These are phyloP conservation scores for Symbiodinium pilosum DNA, from an alignment of 73 alveolate species.

Conservation along the genomic window DNA sequence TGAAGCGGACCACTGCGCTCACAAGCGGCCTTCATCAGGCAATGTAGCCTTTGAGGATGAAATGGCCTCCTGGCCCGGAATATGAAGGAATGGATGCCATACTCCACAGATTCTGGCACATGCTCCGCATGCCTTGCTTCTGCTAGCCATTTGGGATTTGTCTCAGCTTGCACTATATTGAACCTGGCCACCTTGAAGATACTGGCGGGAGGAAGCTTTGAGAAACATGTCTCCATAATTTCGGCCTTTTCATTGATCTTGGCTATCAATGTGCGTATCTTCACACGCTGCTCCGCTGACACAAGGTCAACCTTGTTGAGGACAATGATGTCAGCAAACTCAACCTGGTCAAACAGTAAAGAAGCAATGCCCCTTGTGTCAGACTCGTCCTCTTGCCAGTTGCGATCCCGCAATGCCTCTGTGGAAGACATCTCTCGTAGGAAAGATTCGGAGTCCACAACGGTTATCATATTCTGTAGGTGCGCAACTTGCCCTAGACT, in stretches of 20 bases:
- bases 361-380: slow-evolving; percentile 95
- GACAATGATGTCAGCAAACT: slow-evolving; percentile 96
- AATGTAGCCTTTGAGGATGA: slow-evolving; percentile 87
- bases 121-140: slow-evolving; percentile 95
- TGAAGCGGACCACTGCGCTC: slow-evolving; percentile 15
- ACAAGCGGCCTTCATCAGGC: slow-evolving; percentile 34
- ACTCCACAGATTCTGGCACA: slow-evolving; percentile 95
- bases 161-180: slow-evolving; percentile 95
- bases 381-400: slow-evolving; percentile 71
- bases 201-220: neutral
- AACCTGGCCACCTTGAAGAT: slow-evolving; percentile 85
- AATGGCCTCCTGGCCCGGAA: slow-evolving; percentile 95
- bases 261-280: slow-evolving; percentile 23
- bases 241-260: slow-evolving; percentile 95
- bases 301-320: slow-evolving; percentile 96
- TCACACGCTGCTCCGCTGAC: slow-evolving; percentile 27
- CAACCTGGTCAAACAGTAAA: slow-evolving; percentile 95
- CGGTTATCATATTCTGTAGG: slow-evolving; percentile 76
- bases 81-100: slow-evolving; percentile 95
- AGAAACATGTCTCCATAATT: slow-evolving; percentile 85
- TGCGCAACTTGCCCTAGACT: slow-evolving; percentile 30
- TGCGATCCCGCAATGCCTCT: slow-evolving; percentile 50
- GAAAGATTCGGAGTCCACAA: slow-evolving; percentile 43
- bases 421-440: neutral
- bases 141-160: slow-evolving; percentile 95